Evolutionary conservation across 306 rosid species (phyloP), one percentile per base, ranked within the genome.

Genomic region (Medicago lupulina): DNA sequence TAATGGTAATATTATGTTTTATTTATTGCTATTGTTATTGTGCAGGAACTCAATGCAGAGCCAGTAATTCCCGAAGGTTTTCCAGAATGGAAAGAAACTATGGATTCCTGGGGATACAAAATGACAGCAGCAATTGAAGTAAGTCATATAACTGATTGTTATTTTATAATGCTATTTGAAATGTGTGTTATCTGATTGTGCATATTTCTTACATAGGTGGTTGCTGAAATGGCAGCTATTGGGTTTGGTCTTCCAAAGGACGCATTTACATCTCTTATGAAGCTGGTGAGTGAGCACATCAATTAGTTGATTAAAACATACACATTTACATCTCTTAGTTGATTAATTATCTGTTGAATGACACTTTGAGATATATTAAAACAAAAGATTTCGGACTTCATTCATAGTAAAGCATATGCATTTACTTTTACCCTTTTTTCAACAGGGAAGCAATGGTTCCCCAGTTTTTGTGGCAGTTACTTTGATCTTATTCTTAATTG

Each of bases 141-240:
- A 41, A 79, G 87, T 70, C 17, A 31, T 19, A 76, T 44, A 6
- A 39, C 72, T 44, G 13, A 17, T 60, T 46, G 75, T 50, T 46
- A 14, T 87, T 50, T 74, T 25, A 41, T 15, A 14, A 15, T 40
- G 47, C 16, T 72, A 4, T 59, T 79, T 64, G 34, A 23, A 54
- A 11, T 59, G 25, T 72, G 21, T 14, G 43, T 71, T 60, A 49
- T 53, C 80, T 69, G 50, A 75, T 51, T 71, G 74, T 28, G 15
- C 19, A 11, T 55, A 9, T 75, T 46, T 84, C 72, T 71, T 73
- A 41, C 18, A 31, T 84, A 95, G 98, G 95, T 89, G 61, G 98
- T 95, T 71, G 91, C 98, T 67, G 96, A 92, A 84, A 92, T 95
- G 98, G 98, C 96, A 65, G 96, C 97, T 81, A 90, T 93, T 83